These are phyloP conservation scores for Cymbopogon citratus DNA, from an alignment of 176 grass and related monocot species.

Conservation along the genomic window DNA sequence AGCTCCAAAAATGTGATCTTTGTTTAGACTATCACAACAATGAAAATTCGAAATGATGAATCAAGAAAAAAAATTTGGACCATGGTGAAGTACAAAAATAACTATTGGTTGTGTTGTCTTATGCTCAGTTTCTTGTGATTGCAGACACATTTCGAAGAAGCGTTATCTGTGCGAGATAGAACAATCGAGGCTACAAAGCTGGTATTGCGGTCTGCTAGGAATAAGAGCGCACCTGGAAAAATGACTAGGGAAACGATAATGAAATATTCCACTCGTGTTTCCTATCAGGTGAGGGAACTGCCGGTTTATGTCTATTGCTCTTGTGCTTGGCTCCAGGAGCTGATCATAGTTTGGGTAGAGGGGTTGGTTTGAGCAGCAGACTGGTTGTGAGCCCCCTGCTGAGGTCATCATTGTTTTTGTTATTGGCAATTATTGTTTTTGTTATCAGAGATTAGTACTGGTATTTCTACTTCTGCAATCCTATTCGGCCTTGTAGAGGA, in stretches of 20 bases:
- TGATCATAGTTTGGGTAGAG: background rate
- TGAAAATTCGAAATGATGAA: background rate
- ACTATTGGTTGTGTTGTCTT: conserved; percentile 19
- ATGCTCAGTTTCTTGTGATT: conserved; percentile 29
- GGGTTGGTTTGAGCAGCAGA: background rate
- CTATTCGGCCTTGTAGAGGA: background rate
- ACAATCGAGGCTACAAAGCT: conserved; percentile 61
- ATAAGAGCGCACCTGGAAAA: conserved; percentile 79
- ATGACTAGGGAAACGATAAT: conserved; percentile 78
- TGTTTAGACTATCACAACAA: background rate
- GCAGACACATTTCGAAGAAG: conserved; percentile 96
- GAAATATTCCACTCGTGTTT: conserved; percentile 80
- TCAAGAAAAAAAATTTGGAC: background rate
- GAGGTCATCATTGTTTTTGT: background rate
- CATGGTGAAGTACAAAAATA: background rate
- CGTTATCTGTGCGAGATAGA: conserved; percentile 70
- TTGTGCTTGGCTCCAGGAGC: background rate
- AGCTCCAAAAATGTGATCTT: background rate
- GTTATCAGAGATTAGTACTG: background rate
- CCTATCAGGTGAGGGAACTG: conserved; percentile 66
- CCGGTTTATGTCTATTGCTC: background rate
- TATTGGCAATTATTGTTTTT: background rate
- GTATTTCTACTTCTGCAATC: background rate
- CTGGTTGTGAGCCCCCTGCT: background rate
- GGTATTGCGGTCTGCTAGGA: conserved; percentile 61